Evolutionary conservation across 192 early-diverging fungal genomes (phyloP), one percentile per base, ranked within the genome.

Genomic region (Coemansia sp.): DNA sequence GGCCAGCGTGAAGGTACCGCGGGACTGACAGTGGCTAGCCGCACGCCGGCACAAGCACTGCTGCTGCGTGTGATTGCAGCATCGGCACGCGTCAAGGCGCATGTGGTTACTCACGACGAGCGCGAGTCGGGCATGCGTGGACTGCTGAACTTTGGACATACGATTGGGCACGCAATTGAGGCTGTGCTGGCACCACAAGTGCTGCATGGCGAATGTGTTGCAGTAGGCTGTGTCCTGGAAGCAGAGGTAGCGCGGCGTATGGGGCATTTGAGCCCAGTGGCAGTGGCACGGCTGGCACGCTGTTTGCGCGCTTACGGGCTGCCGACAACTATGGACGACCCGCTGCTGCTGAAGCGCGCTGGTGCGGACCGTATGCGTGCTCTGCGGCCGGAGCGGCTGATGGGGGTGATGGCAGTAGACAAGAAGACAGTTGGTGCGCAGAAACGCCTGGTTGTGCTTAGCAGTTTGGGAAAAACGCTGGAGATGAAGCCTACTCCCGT

Each of bases 161-260:
- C 93, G 6, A 87, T 98, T 43, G 96, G 96, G 36, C 96, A 98
- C 43, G 96, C 92, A 38, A 93, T 96, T 43, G 96, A 98, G 76
- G 93, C 91, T 23, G 83, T 94, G 17, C 73, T 96, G 47, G 83
- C 89, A 14, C 94, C 94, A 8, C 82, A 89, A 41, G 60, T 97
- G 62, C 85, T 97, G 55, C 94, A 98, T 62, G 96, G 96, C 43
- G 96, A 98, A 81, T 97, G 94, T 61, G 89, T 98, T 11, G 82
- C 96, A 1, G 85, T 98, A 18, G 96, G 96, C 15, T 92, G 93
- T 80, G 89, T 97, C 39, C 84, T 92, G 43, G 96, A 98, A 69
- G 93, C 90, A 0, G 96, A 98, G 66, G 83, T 98, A 38, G 83
- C 96, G 2, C 82, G 96, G 32, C 84, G 90, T 60, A 74, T 93